phyloP scores from a whole-genome alignment of 2,329 filamentous ascomycete genomes.

The Fusarium verticillioides region DNA sequence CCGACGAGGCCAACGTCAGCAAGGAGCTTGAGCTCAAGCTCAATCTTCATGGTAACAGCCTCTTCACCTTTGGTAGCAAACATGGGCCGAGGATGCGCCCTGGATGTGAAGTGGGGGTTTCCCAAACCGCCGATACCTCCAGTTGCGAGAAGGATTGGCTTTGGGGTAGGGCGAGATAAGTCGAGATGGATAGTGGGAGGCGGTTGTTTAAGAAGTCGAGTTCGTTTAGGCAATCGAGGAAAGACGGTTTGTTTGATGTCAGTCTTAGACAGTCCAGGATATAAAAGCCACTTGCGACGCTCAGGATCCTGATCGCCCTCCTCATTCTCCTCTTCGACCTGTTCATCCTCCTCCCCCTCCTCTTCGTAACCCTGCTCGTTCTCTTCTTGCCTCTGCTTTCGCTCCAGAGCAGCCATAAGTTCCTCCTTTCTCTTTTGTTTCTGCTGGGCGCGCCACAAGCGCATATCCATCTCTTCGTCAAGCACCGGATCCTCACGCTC shows the following conservation, averaged over 20 bases:
- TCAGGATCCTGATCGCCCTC: conserved; percentile 58
- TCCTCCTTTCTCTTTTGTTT: conserved; percentile 49
- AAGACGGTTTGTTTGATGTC: conserved; percentile 69
- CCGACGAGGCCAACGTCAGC: conserved; percentile 96
- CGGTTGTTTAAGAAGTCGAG: conserved; percentile 73
- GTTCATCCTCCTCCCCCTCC: conserved; percentile 26
- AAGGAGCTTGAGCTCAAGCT: conserved; percentile 93
- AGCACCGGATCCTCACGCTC: conserved; percentile 79
- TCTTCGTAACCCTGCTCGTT: conserved; percentile 28
- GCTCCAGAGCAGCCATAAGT: conserved; percentile 50
- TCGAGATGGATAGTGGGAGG: conserved; percentile 78
- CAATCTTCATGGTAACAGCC: conserved; percentile 80
- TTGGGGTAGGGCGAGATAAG: conserved; percentile 79
- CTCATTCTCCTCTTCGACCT: conserved; percentile 50
- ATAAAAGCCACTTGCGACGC: conserved; percentile 84
- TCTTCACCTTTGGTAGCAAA: conserved; percentile 89
- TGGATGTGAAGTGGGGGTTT: conserved; percentile 91
- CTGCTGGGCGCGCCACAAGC: conserved; percentile 47
- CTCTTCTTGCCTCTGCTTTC: conserved; percentile 35
- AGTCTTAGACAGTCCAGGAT: conserved; percentile 78
- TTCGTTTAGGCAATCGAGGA: conserved; percentile 62
- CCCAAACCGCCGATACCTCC: conserved; percentile 91
- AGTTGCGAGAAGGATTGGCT: conserved; percentile 85
- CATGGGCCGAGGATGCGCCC: conserved; percentile 78
- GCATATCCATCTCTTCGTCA: conserved; percentile 64